Evolutionary conservation across 108 stramenopile genomes (phyloP).

Genomic region (Nannochloropsis gaditana): DNA sequence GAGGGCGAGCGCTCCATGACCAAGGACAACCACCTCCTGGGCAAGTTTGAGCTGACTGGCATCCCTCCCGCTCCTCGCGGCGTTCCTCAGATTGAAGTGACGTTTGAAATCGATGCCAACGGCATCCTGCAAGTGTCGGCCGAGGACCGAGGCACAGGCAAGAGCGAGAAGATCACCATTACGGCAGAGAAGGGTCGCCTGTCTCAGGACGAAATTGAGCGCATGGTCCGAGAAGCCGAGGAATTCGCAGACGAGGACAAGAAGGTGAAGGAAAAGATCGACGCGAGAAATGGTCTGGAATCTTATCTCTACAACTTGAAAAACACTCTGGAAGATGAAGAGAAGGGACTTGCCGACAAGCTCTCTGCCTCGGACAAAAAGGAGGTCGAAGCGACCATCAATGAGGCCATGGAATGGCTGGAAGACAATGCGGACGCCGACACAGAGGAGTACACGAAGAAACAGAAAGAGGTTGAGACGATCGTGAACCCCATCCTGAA

Average conservation of each 20-base stretch:
- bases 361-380: conserved; percentile 79
- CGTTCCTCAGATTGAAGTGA: conserved; percentile 84
- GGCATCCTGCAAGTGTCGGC: conserved; percentile 86
- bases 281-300: conserved; percentile 80
- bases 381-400: conserved; percentile 66
- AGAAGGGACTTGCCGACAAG: conserved; percentile 68
- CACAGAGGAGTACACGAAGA: conserved; percentile 71
- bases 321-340: conserved; percentile 73
- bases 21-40: conserved; percentile 66
- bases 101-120: conserved; percentile 85
- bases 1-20: conserved; percentile 94
- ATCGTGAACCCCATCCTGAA: conserved; percentile 81
- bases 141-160: conserved; percentile 80
- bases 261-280: conserved; percentile 72
- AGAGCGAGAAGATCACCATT: conserved; percentile 72
- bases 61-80: conserved; percentile 89
- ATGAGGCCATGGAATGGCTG: conserved; percentile 90
- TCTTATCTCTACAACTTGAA: conserved; percentile 84
- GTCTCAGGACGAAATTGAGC: conserved; percentile 72
- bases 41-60: conserved; percentile 84
- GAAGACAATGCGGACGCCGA: conserved; percentile 83
- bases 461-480: conserved; percentile 79
- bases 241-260: conserved; percentile 78
- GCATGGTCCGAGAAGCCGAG: conserved; percentile 84
- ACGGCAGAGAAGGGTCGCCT: conserved; percentile 79